Percentiles rank a stretch among this genome's conserved stretches.
Evolutionary conservation across 306 rosid genomes (phyloP).

Genomic region (Echinosophora koreensis): DNA sequence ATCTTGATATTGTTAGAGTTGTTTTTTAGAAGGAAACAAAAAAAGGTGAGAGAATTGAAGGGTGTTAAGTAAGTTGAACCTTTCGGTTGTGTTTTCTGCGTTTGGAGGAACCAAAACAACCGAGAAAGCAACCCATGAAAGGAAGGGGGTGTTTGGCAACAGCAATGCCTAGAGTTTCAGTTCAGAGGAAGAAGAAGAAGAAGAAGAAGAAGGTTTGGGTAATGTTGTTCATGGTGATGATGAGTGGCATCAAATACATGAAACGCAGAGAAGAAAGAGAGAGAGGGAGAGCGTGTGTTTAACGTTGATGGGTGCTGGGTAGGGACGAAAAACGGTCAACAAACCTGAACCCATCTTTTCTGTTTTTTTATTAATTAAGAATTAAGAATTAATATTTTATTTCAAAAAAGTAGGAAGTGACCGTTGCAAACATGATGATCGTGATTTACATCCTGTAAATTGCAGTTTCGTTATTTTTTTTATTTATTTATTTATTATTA

Average conservation of each 20-base stretch:
- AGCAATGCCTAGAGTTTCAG: constrained; percentile 1
- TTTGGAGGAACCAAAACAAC: constrained; percentile 82
- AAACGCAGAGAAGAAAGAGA: background rate
- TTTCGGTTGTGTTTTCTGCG: constrained; percentile 56
- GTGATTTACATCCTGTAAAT: constrained; percentile 55
- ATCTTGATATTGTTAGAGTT: background rate
- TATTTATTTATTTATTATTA: too few species aligned
- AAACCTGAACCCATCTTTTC: constrained; percentile 13
- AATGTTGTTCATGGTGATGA: background rate
- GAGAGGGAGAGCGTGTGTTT: constrained; percentile 37
- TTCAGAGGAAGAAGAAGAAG: background rate
- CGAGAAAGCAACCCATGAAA: constrained; percentile 82
- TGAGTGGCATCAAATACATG: constrained; percentile 21
- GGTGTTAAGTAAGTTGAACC: constrained; percentile 43
- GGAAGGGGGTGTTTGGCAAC: constrained; percentile 23
- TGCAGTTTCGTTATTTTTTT: constrained; percentile 33
- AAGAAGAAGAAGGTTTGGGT: background rate
- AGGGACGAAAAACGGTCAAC: constrained; percentile 64
- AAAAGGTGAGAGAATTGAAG: background rate
- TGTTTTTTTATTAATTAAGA: background rate
- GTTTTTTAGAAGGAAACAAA: background rate
- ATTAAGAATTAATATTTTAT: constrained; percentile 17
- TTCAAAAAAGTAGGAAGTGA: constrained; percentile 50
- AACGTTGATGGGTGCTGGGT: constrained; percentile 31
- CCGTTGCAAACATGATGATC: constrained; percentile 59